A percentile compares a stretch with the other conserved stretches of the same genome.
Evolutionary conservation across 176 grass and related monocot species (phyloP).

Genomic region (Stipa capillata): DNA sequence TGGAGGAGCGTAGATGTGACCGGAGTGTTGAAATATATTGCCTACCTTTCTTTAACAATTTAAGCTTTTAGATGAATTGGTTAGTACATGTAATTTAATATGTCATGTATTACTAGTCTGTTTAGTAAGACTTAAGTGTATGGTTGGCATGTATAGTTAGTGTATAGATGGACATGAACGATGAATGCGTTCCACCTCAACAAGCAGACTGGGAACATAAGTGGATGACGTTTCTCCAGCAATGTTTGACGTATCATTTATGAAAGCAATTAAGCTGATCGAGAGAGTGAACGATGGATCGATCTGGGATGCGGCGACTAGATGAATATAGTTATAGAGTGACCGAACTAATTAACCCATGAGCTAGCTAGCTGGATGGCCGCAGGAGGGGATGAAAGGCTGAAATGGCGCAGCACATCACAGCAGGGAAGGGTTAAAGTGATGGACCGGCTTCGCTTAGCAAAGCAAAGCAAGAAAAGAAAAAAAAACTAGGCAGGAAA

Average conservation of each 20-base stretch:
- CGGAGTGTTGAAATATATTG: too few species aligned
- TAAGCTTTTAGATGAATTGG: too few species aligned
- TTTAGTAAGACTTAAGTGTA: not conserved
- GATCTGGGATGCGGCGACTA: constrained; percentile 10
- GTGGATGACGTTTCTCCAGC: not conserved
- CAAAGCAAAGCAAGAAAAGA: too few species aligned
- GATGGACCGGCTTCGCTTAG: too few species aligned
- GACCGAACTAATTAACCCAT: too few species aligned
- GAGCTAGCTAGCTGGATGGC: not conserved
- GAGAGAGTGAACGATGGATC: not conserved
- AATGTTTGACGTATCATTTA: constrained; percentile 13
- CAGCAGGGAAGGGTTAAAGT: not conserved
- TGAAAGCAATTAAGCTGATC: not conserved
- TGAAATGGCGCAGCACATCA: not conserved
- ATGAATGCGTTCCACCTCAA: constrained; percentile 12
- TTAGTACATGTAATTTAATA: too few species aligned
- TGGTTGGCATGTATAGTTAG: too few species aligned
- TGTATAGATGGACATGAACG: not conserved
- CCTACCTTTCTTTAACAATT: too few species aligned
- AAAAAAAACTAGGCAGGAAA: too few species aligned
- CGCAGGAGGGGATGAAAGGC: constrained; percentile 24
- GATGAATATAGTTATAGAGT: not conserved
- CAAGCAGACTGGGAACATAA: constrained; percentile 4
- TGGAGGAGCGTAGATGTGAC: too few species aligned
- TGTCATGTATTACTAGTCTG: not conserved